Base-by-base conservation (phyloP, 768 basidiomycete species). In the Pleurotus tuber-regium region DNA sequence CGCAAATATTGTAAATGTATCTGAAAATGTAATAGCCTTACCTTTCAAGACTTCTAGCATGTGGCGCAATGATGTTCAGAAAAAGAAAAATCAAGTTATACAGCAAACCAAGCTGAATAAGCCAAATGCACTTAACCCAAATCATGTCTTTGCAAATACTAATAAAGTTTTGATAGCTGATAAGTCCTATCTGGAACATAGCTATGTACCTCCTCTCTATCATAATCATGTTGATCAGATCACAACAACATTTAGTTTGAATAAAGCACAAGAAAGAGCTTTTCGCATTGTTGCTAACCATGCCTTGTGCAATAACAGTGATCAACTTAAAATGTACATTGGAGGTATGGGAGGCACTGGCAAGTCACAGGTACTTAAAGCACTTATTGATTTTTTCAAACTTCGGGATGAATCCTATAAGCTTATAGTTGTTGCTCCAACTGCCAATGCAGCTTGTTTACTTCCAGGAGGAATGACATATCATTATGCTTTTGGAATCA, bases 331-430 rank as follows among this genome's bases (percentile, higher is more conserved):
- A 38, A 66, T 72, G 66, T 64, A 68, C 41, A 28, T 70, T 1
- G 66, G 63, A n/a, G 69, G 69, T 4, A 61, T 64, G 52, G 67
- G 64, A 33, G 69, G 69, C 0, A 67, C 67, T 6, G 67, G 68
- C 0, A 72, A 70, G 51, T 57, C 62, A 0, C 62, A 64, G 19
- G 66, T 72, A 0, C 55, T 72, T 4, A 53, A 63, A 43, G 60
- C 66, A 18, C 2, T 66, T 8, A 49, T 58, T 3, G 3, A 36
- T 30, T 60, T 61, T 28, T 70, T 70, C 53, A 14, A 53, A 36
- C 11, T 12, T 19, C 2, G 60, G 53, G 39, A 56, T 65, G 49
- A 68, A 65, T 28, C 54, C 31, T 7, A 69, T 68, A 2, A 61
- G 42, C 57, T 62, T 54, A 41, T 62, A 0, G 46, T 66, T 3